Evolutionary conservation across 2,329 filamentous ascomycete species (phyloP).

Genomic region (Trichoderma breve): DNA sequence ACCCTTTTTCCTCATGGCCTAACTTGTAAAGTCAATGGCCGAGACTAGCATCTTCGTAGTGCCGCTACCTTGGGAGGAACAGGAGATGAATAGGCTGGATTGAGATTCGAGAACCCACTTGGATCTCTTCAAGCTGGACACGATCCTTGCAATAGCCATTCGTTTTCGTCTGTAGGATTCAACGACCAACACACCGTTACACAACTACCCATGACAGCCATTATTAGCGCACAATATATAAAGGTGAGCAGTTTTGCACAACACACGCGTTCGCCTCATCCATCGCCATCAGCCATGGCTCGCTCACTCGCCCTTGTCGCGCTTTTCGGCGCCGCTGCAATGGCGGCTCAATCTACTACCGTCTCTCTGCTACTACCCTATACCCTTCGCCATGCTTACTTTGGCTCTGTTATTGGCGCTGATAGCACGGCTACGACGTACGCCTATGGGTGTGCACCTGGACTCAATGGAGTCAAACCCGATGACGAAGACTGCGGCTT

Average conservation of each 20-base stretch:
- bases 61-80: background rate
- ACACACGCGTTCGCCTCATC: background rate
- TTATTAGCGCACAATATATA: too few species aligned
- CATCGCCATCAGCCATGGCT: background rate
- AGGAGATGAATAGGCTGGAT: background rate
- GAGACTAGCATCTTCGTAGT: background rate
- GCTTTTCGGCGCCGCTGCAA: constrained; percentile 23
- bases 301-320: constrained; percentile 30
- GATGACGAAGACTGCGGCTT: background rate
- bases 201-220: too few species aligned
- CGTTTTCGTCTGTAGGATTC: too few species aligned
- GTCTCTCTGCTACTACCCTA: constrained; percentile 31
- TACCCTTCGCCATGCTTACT: constrained; percentile 25
- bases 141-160: too few species aligned
- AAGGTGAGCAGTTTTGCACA: background rate
- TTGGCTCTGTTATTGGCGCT: constrained; percentile 15
- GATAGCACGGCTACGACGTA: constrained; percentile 31
- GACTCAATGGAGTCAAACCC: background rate
- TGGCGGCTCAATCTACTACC: constrained; percentile 30
- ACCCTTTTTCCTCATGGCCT: background rate
- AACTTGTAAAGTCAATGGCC: constrained; percentile 7
- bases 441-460: constrained; percentile 28
- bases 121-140: too few species aligned
- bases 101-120: too few species aligned
- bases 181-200: background rate